A percentile compares a stretch with the other conserved stretches of the same genome.
Evolutionary conservation across 2,329 filamentous ascomycete genomes (phyloP).

Genomic region (Colletotrichum limetticola): DNA sequence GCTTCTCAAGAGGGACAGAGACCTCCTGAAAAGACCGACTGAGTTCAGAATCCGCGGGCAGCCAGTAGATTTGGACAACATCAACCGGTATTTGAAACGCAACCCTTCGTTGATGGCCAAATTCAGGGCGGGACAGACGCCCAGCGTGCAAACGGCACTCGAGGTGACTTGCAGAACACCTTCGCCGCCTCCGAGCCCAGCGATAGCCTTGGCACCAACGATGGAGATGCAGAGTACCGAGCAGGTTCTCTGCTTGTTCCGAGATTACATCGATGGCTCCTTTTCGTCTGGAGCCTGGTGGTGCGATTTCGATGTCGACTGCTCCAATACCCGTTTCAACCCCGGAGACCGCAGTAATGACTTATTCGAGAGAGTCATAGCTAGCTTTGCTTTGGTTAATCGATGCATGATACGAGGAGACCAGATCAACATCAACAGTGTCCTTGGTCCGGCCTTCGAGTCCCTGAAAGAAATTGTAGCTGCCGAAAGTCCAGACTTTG

Average conservation of each 20-base stretch:
- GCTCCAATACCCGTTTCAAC: constrained; percentile 37
- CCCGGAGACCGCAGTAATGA: constrained; percentile 45
- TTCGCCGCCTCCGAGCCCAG: constrained; percentile 39
- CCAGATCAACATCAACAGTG: constrained; percentile 43
- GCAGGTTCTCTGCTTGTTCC: constrained; percentile 42
- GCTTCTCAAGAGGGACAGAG: constrained; percentile 49
- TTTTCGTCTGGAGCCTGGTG: constrained; percentile 43
- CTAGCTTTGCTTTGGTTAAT: constrained; percentile 47
- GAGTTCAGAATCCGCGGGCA: constrained; percentile 52
- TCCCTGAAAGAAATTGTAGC: constrained; percentile 46
- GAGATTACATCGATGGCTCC: constrained; percentile 43
- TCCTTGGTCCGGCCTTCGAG: constrained; percentile 48
- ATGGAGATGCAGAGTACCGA: constrained; percentile 40
- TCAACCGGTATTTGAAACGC: constrained; percentile 52
- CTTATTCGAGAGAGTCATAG: constrained; percentile 47
- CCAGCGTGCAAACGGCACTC: constrained; percentile 43
- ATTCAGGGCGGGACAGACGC: constrained; percentile 44
- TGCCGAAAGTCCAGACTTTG: constrained; percentile 47
- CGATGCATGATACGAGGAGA: constrained; percentile 46
- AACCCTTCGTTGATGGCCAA: constrained; percentile 48
- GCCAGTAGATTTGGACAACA: constrained; percentile 51
- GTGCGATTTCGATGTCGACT: constrained; percentile 45
- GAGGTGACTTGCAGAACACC: constrained; percentile 48
- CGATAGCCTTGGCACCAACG: constrained; percentile 37
- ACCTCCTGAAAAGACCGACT: constrained; percentile 45